Conservation (phyloP, 495 filamentous ascomycete genomes). For the Cercophora samala region DNA sequence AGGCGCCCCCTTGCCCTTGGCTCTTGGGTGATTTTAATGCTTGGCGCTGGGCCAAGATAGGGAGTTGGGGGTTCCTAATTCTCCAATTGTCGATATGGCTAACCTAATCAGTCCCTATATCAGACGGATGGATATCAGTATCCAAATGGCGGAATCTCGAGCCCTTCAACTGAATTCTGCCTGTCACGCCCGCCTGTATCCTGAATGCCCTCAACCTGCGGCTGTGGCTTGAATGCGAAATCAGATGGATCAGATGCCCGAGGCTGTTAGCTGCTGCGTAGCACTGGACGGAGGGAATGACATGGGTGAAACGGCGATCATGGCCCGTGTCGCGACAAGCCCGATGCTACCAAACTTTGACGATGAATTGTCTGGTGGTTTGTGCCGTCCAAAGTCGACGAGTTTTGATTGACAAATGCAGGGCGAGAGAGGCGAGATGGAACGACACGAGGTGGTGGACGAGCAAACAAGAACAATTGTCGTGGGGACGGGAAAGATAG, state of each 20-base stretch:
- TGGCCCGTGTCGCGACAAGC: conserved; percentile 1
- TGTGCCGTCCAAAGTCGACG: background rate
- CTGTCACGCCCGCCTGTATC: background rate
- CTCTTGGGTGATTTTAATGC: conserved; percentile 4
- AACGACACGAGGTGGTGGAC: no score
- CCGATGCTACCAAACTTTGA: conserved; percentile 3
- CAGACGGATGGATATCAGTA: background rate
- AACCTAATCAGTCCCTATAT: conserved; percentile 6
- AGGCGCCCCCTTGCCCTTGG: conserved; percentile 12
- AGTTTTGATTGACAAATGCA: background rate
- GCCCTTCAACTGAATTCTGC: background rate
- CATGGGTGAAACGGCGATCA: conserved; percentile 6
- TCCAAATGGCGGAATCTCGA: background rate
- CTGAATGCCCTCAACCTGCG: background rate
- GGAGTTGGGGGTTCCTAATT: background rate
- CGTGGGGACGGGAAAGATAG: background rate
- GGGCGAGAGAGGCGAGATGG: background rate
- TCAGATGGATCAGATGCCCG: no score
- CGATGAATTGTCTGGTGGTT: background rate
- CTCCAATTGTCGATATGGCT: conserved; percentile 6
- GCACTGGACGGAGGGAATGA: background rate
- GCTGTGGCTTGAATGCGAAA: background rate
- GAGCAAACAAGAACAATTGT: no score
- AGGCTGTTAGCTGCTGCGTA: background rate
- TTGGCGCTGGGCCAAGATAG: conserved; percentile 11